These are phyloP conservation scores for Penicillium occitanis DNA, from an alignment of 2,329 filamentous ascomycete species.

Conservation along the genomic window DNA sequence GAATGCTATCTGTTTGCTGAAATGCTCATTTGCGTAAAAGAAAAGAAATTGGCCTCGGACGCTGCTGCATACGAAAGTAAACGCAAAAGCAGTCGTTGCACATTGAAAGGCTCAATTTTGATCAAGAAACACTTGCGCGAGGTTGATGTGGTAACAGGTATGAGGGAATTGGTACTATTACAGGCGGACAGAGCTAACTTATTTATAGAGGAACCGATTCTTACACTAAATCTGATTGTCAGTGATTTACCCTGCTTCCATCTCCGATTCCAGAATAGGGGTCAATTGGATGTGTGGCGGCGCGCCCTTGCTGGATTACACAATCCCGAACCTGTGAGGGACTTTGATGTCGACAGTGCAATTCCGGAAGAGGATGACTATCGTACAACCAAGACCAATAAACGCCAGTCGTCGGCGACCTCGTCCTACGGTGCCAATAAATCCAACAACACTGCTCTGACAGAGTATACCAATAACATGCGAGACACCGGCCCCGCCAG, in stretches of 20 bases:
- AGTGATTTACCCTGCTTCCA: constrained; percentile 91
- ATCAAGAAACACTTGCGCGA: constrained; percentile 98
- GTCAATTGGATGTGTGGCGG: constrained; percentile 84
- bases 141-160: constrained; percentile 64
- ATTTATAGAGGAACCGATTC: constrained; percentile 68
- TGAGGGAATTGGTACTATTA: neutral
- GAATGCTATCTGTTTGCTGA: constrained; percentile 97
- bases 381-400: constrained; percentile 53
- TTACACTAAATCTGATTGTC: constrained; percentile 89
- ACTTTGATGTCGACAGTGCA: constrained; percentile 76
- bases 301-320: constrained; percentile 83
- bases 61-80: constrained; percentile 65
- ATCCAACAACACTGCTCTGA: constrained; percentile 83
- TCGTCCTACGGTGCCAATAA: constrained; percentile 79
- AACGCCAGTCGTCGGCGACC: constrained; percentile 76
- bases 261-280: constrained; percentile 77
- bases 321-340: constrained; percentile 61
- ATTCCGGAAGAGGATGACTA: constrained; percentile 89
- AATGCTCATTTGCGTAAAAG: constrained; percentile 99
- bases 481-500: constrained; percentile 49
- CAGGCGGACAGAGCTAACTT: neutral
- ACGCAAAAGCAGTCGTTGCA: constrained; percentile 72
- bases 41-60: constrained; percentile 69
- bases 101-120: constrained; percentile 92
- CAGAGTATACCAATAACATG: constrained; percentile 80